Conservation (phyloP, 169 alveolate genomes). For the Plasmodium knowlesi region DNA sequence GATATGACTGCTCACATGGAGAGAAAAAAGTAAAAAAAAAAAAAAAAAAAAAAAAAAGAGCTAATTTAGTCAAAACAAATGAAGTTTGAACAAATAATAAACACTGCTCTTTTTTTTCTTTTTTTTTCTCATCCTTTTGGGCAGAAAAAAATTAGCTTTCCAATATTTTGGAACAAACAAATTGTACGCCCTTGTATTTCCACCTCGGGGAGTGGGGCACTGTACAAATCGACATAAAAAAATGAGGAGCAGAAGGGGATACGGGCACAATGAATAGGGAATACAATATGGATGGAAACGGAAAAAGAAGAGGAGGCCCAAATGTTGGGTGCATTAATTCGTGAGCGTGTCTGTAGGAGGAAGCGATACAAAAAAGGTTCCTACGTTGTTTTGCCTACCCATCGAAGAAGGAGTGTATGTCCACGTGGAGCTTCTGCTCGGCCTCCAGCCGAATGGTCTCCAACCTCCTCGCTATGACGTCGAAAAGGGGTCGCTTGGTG, state of each 20-base stretch:
- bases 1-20: not conserved
- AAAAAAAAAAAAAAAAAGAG: not conserved
- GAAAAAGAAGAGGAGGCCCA: not conserved
- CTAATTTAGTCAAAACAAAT: not conserved
- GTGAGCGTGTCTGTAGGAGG: not conserved
- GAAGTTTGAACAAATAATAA: not conserved
- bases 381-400: not conserved
- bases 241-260: too few species aligned
- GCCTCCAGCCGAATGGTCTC: slow-evolving; percentile 38
- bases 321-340: not conserved
- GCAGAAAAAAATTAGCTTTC: not conserved
- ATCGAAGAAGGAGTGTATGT: slow-evolving; percentile 48
- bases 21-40: not conserved
- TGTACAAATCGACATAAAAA: not conserved
- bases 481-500: slow-evolving; percentile 66
- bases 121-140: not conserved
- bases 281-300: not conserved
- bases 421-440: slow-evolving; percentile 38
- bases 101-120: too few species aligned
- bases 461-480: slow-evolving; percentile 45
- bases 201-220: not conserved
- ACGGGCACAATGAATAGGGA: not conserved
- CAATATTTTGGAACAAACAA: not conserved
- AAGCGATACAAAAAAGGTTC: not conserved
- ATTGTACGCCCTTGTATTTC: not conserved